These are phyloP conservation scores for Globisporangium cystogenes DNA, from an alignment of 352 stramenopile species.

Conservation along the genomic window DNA sequence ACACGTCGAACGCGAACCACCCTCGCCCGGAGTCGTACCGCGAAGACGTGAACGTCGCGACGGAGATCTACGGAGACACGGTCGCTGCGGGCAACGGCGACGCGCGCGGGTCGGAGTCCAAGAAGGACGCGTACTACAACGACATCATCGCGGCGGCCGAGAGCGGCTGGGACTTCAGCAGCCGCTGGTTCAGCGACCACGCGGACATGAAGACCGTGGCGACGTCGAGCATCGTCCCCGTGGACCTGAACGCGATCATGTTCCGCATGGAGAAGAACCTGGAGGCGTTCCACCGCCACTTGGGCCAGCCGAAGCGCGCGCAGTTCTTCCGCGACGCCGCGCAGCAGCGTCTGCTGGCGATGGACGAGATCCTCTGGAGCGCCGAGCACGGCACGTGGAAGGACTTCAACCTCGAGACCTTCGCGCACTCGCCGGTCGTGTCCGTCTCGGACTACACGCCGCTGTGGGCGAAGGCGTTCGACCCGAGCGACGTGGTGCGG, in stretches of 20 bases:
- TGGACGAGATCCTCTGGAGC: slow-evolving; percentile 72
- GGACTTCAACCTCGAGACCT: slow-evolving; percentile 58
- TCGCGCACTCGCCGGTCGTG: slow-evolving; percentile 33
- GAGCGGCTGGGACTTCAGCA: slow-evolving; percentile 91
- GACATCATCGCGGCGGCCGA: slow-evolving; percentile 81
- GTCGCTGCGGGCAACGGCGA: slow-evolving; percentile 23
- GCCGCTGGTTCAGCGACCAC: slow-evolving; percentile 66
- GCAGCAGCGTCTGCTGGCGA: slow-evolving; percentile 34
- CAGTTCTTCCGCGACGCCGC: slow-evolving; percentile 42
- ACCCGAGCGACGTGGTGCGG: slow-evolving; percentile 34
- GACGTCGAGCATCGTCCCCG: slow-evolving; percentile 66
- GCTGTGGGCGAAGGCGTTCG: slow-evolving; percentile 71
- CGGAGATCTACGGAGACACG: slow-evolving; percentile 51
- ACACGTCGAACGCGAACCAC: slow-evolving; percentile 61
- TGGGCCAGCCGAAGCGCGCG: slow-evolving; percentile 40
- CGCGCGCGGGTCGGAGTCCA: slow-evolving; percentile 26
- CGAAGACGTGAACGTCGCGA: slow-evolving; percentile 68
- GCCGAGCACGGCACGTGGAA: slow-evolving; percentile 50
- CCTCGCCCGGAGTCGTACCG: slow-evolving; percentile 86
- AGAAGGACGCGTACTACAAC: slow-evolving; percentile 77
- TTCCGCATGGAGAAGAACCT: slow-evolving; percentile 77
- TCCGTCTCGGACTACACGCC: slow-evolving; percentile 72
- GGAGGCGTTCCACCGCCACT: slow-evolving; percentile 43
- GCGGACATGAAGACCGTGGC: slow-evolving; percentile 66
- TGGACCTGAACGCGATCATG: slow-evolving; percentile 84